phyloP scores from a whole-genome alignment of 169 alveolate species.

The Plasmodium malariae region DNA sequence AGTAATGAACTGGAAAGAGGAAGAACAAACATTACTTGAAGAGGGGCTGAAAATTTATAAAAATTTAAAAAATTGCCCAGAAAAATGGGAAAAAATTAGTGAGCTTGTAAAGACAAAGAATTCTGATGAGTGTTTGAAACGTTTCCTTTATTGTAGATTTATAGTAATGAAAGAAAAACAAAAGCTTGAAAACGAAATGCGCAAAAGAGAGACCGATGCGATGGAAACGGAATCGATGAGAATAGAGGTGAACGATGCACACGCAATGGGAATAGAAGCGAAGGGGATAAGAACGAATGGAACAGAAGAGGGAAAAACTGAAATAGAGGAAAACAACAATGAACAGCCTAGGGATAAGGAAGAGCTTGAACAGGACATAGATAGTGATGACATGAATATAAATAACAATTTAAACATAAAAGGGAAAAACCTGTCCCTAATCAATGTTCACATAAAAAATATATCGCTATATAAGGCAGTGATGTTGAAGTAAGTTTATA shows the following conservation, averaged over 20 bases:
- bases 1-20: slow-evolving; percentile 57
- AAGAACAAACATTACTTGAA: slow-evolving; percentile 68
- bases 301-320: slow-evolving; percentile 3
- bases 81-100: slow-evolving; percentile 70
- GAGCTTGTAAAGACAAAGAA: slow-evolving; percentile 48
- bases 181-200: slow-evolving; percentile 21
- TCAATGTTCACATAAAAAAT: slow-evolving; percentile 42
- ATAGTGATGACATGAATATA: slow-evolving; percentile 69
- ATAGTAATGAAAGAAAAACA: slow-evolving; percentile 57
- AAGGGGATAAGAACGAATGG: background rate
- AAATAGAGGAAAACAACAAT: background rate
- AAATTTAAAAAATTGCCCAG: slow-evolving; percentile 68
- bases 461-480: slow-evolving; percentile 64
- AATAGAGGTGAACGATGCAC: too few relatives aligned
- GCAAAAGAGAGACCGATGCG: background rate
- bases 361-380: slow-evolving; percentile 62
- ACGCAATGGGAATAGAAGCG: slow-evolving; percentile 9
- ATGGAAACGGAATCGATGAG: background rate
- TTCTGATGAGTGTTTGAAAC: slow-evolving; percentile 66
- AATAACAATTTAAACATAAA: slow-evolving; percentile 50
- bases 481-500: slow-evolving; percentile 35
- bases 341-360: background rate
- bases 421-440: slow-evolving; percentile 39
- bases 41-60: slow-evolving; percentile 55
- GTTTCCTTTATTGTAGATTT: slow-evolving; percentile 65